Percentiles rank a stretch among this genome's conserved stretches.
Conservation (phyloP, 495 filamentous ascomycete genomes). For the Aspergillus funiculosus region DNA sequence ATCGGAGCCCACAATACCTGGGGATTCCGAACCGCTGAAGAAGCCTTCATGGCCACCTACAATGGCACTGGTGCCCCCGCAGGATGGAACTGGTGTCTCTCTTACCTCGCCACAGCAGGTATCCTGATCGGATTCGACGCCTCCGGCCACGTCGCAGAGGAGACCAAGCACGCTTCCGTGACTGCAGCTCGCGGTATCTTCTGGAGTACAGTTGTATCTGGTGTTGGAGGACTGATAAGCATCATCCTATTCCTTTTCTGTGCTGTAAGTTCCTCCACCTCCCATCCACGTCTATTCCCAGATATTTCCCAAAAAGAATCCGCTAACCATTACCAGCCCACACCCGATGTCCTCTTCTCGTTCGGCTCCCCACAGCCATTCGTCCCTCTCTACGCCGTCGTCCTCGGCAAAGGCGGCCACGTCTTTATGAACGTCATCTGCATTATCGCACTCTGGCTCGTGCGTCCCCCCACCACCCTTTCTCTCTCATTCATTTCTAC, state of each 20-base stretch:
- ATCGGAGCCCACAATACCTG: slow-evolving; percentile 48
- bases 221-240: slow-evolving; percentile 44
- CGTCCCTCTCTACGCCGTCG: slow-evolving; percentile 47
- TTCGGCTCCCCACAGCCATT: slow-evolving; percentile 50
- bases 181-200: slow-evolving; percentile 52
- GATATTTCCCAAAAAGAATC: too few species aligned
- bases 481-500: neutral
- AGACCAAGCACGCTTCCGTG: slow-evolving; percentile 51
- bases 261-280: slow-evolving; percentile 27
- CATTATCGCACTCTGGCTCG: slow-evolving; percentile 45
- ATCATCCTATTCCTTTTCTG: slow-evolving; percentile 56
- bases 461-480: slow-evolving; percentile 16
- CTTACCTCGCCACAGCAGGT: slow-evolving; percentile 53
- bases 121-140: slow-evolving; percentile 55
- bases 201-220: slow-evolving; percentile 48
- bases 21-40: slow-evolving; percentile 49
- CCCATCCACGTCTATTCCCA: neutral
- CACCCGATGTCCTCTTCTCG: slow-evolving; percentile 32
- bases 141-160: slow-evolving; percentile 51
- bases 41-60: slow-evolving; percentile 53
- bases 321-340: slow-evolving; percentile 27
- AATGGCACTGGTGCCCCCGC: slow-evolving; percentile 51
- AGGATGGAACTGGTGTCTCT: slow-evolving; percentile 57
- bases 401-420: slow-evolving; percentile 48
- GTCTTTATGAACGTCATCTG: slow-evolving; percentile 51